Evolutionary conservation across 2,329 filamentous ascomycete genomes (phyloP).

Genomic region (Shiraia bambusicola): DNA sequence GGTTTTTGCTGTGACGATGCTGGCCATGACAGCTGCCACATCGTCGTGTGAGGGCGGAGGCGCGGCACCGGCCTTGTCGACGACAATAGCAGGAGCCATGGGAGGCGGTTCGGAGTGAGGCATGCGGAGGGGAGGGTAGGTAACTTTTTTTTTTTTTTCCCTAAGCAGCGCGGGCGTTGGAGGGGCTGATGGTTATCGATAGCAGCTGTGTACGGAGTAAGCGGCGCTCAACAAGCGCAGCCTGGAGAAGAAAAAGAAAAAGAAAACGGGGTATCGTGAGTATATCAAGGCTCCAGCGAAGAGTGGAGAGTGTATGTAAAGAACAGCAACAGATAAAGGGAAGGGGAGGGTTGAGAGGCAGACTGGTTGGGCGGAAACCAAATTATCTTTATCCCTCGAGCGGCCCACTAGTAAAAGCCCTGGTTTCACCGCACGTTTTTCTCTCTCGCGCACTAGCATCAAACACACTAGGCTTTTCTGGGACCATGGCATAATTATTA

Average conservation of each 20-base stretch:
- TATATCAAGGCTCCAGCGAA: constrained; percentile 27
- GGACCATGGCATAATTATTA: no score
- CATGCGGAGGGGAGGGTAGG: constrained; percentile 39
- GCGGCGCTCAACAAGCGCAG: constrained; percentile 12
- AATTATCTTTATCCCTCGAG: constrained; percentile 26
- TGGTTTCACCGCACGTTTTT: not conserved
- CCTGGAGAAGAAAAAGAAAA: constrained; percentile 5
- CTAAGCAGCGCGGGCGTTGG: constrained; percentile 18
- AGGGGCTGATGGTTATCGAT: constrained; percentile 38
- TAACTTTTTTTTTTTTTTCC: constrained; percentile 9
- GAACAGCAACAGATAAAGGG: constrained; percentile 18
- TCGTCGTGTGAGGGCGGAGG: constrained; percentile 51
- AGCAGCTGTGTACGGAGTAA: constrained; percentile 22
- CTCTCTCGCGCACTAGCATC: no score
- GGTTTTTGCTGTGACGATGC: constrained; percentile 53
- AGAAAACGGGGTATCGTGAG: constrained; percentile 23
- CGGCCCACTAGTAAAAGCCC: constrained; percentile 2
- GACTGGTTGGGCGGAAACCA: constrained; percentile 21
- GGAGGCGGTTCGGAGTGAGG: constrained; percentile 55
- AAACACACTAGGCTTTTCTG: no score
- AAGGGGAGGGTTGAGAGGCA: constrained; percentile 14
- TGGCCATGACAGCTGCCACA: constrained; percentile 45
- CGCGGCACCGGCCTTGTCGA: constrained; percentile 47
- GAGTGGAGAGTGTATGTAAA: constrained; percentile 37
- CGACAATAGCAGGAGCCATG: constrained; percentile 50